Percentiles rank a stretch among this genome's conserved stretches.
phyloP scores from a whole-genome alignment of 2,329 filamentous ascomycete genomes.

The Hypoxylon sp. region DNA sequence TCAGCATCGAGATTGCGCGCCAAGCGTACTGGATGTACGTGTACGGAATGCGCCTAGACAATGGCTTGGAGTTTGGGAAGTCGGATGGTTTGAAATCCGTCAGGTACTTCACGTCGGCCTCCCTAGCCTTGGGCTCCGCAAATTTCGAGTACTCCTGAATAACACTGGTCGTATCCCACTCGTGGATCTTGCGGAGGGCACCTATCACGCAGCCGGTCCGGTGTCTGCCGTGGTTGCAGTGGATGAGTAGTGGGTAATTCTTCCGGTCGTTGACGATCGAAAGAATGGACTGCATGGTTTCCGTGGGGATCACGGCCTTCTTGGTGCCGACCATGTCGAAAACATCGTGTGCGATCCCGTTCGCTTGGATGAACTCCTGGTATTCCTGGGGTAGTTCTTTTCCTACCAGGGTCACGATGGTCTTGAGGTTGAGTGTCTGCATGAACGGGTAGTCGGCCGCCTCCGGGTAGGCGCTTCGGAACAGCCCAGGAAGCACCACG shows the following conservation, averaged over 20 bases:
- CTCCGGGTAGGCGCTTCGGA: constrained; percentile 84
- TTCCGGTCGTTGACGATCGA: constrained; percentile 75
- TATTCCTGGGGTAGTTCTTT: constrained; percentile 69
- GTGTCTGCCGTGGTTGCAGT: constrained; percentile 96
- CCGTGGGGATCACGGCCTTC: constrained; percentile 74
- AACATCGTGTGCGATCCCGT: constrained; percentile 77
- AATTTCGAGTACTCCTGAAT: constrained; percentile 80
- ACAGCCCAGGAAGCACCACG: constrained; percentile 77
- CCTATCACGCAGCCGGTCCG: constrained; percentile 91
- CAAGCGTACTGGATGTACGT: constrained; percentile 27
- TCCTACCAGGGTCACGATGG: constrained; percentile 77
- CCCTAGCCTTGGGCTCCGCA: constrained; percentile 69
- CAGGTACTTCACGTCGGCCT: constrained; percentile 71
- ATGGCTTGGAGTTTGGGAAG: constrained; percentile 41
- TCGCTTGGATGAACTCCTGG: constrained; percentile 70
- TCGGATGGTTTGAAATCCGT: constrained; percentile 59
- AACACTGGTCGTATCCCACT: constrained; percentile 72
- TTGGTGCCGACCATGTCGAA: constrained; percentile 92
- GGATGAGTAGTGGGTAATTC: constrained; percentile 85
- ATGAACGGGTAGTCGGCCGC: constrained; percentile 78
- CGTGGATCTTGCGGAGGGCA: constrained; percentile 77
- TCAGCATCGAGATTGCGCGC: constrained; percentile 35
- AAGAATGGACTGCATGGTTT: constrained; percentile 78
- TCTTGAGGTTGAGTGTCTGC: constrained; percentile 76
- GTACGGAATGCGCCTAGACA: not conserved